Evolutionary conservation across 2,329 filamentous ascomycete species (phyloP), one percentile per base, ranked within the genome.

Genomic region (Hymenoscyphus salicellus): DNA sequence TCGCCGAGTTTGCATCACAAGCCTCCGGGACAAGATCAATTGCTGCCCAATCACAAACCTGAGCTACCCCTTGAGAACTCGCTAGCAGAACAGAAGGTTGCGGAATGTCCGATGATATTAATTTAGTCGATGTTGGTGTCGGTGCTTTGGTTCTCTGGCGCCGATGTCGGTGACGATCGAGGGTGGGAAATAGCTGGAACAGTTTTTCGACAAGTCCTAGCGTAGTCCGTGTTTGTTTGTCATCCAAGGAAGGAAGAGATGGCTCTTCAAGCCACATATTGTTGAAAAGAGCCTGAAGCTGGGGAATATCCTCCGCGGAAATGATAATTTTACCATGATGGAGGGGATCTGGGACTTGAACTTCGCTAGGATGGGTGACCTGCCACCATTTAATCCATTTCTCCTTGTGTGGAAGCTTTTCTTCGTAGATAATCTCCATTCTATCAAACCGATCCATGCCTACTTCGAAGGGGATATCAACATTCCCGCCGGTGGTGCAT

Each of bases 281-380:
- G 4, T 20, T 46, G 16, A 20, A 46, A 5, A 46, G n/a, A 10
- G 20, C 41, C n/a, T 46, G 41, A 2, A 46, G 41, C 17, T 46
- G 17, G 41, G 41, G 41, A 20, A 46, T 46, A 20, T 46, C 41
- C n/a, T 46, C 41, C 41, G 20, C 20, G 16, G n/a, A 46, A 20
- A 46, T 20, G 1, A 17, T 46, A 2, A 46, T 2, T 20, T 46
- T 46, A 7, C 41, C 41, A 20, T 46, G 41, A 7, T 46, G 41
- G 20, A 46, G n/a, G 41, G 41, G 41, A 20, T 46, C 17, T 1
- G 41, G 41, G 3, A 20, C 41, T 20, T 20, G 41, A 10, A 20
- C 8, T 20, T 46, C 46, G 63, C 63, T 10, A 58, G 43, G n/a
- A 64, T 63, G 20, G 68, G 59, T 46, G 41, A 46, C 20, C 17